Evolutionary conservation across 208 protist genomes (phyloP).

Genomic region (Acanthamoeba divionensis): DNA sequence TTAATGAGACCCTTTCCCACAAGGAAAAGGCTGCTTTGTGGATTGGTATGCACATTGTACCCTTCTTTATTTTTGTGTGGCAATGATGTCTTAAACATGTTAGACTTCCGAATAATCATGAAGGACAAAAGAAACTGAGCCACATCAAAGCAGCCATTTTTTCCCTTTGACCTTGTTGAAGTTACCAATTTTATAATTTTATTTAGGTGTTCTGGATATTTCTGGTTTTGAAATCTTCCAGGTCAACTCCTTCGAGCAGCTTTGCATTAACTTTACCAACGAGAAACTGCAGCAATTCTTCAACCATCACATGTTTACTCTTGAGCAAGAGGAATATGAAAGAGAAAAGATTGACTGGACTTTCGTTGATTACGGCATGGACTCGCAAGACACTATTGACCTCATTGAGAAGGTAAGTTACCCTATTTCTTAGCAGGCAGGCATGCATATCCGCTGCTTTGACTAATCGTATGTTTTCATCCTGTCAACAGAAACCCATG

Average conservation of each 20-base stretch:
- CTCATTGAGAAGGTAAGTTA: slow-evolving; percentile 70
- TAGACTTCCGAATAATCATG: no score
- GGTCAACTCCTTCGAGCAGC: slow-evolving; percentile 82
- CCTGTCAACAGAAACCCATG: slow-evolving; percentile 59
- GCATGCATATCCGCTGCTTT: no score
- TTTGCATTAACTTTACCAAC: slow-evolving; percentile 85
- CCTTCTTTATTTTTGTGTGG: no score
- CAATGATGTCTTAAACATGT: no score
- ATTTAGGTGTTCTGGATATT: slow-evolving; percentile 92
- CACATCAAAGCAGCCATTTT: no score
- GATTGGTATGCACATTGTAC: no score
- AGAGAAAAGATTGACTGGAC: slow-evolving; percentile 77
- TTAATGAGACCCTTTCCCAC: slow-evolving; percentile 74
- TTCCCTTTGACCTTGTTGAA: no score
- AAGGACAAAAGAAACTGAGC: no score
- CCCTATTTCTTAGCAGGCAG: no score
- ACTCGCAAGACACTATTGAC: slow-evolving; percentile 71
- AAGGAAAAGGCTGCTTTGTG: not conserved
- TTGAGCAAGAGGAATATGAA: slow-evolving; percentile 79
- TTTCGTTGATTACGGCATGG: slow-evolving; percentile 76
- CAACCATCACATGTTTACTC: slow-evolving; percentile 83
- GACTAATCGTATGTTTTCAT: no score
- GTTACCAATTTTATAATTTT: no score
- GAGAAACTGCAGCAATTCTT: slow-evolving; percentile 84
- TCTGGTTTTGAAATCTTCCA: slow-evolving; percentile 92